Evolutionary conservation across 2,329 filamentous ascomycete species (phyloP).

Genomic region (Colletotrichum sp.): DNA sequence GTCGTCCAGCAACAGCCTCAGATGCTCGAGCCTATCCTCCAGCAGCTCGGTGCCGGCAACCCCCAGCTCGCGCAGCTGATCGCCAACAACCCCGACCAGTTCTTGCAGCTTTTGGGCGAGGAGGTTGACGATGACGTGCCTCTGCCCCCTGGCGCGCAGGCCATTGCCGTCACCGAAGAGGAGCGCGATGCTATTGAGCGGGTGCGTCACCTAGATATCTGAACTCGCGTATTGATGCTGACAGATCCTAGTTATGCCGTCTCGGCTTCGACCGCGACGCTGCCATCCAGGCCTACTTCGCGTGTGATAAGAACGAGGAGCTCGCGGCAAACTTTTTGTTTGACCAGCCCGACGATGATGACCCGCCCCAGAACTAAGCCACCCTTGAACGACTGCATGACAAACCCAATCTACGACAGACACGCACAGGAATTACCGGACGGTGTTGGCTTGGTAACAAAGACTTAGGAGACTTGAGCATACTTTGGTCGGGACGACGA

Average conservation of each 20-base stretch:
- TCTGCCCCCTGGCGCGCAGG: constrained; percentile 85
- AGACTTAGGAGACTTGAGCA: not conserved
- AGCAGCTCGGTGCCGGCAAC: constrained; percentile 94
- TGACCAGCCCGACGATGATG: constrained; percentile 90
- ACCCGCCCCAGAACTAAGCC: constrained; percentile 52
- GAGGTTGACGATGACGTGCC: constrained; percentile 84
- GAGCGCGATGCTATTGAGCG: constrained; percentile 97
- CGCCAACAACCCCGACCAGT: constrained; percentile 89
- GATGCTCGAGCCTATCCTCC: constrained; percentile 97
- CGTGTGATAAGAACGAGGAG: constrained; percentile 99
- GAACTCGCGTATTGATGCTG: not conserved
- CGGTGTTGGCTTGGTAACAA: constrained; percentile 9
- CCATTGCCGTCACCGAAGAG: constrained; percentile 92
- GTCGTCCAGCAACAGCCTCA: constrained; percentile 97
- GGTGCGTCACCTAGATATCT: constrained; percentile 54
- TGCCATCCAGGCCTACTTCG: constrained; percentile 98
- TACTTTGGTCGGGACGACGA: not conserved
- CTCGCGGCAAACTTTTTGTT: constrained; percentile 98
- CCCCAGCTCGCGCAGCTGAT: constrained; percentile 94
- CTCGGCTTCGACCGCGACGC: constrained; percentile 92
- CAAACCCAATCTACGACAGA: constrained; percentile 17
- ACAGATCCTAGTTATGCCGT: constrained; percentile 72
- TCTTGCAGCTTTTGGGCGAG: constrained; percentile 88
- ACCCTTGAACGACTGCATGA: constrained; percentile 13
- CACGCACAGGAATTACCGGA: constrained; percentile 17